Evolutionary conservation across 257 asterid species (phyloP).

Genomic region (Striga asiatica): DNA sequence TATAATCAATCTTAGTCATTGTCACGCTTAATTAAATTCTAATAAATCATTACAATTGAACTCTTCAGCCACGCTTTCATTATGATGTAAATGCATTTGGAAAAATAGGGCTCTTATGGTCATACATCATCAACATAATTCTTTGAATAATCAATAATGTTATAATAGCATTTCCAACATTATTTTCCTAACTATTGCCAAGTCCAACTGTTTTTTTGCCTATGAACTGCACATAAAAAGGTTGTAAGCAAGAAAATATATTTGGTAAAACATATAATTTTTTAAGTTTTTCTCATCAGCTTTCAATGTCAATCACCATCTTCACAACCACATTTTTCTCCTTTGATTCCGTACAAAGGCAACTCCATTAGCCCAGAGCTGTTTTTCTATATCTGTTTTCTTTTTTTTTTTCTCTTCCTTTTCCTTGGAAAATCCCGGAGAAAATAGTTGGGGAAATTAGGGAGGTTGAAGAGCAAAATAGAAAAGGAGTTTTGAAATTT

Average conservation of each 20-base stretch:
- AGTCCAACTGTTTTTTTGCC: no score
- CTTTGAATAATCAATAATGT: no score
- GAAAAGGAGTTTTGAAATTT: conserved; percentile 8
- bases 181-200: no score
- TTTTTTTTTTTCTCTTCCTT: background rate
- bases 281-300: background rate
- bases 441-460: background rate
- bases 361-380: conserved; percentile 14
- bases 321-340: conserved; percentile 13
- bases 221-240: no score
- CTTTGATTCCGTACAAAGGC: conserved; percentile 29
- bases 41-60: no score
- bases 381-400: conserved; percentile 9
- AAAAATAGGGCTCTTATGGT: no score
- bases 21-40: no score
- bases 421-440: conserved; percentile 3
- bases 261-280: background rate
- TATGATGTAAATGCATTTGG: no score
- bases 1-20: no score
- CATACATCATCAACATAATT: no score
- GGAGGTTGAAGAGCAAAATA: background rate
- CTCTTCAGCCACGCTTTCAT: no score
- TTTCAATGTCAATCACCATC: conserved; percentile 21
- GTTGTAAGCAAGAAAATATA: background rate
- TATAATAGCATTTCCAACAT: no score